Percentiles rank a stretch among this genome's conserved stretches.
Conservation (phyloP, 306 rosid genomes). For the Castanopsis chinensis region DNA sequence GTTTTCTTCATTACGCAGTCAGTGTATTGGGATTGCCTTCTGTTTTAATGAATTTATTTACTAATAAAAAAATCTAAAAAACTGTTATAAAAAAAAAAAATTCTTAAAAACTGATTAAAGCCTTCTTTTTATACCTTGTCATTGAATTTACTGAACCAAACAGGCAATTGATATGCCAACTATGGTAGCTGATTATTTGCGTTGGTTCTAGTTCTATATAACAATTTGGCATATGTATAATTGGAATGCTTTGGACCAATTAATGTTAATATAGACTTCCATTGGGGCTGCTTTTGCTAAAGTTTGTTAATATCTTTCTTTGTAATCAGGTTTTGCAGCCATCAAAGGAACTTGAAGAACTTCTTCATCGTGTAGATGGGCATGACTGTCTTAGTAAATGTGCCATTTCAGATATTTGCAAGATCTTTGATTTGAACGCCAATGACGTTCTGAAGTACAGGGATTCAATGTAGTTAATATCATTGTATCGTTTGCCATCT, state of each 20-base stretch:
- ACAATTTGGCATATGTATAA: not conserved
- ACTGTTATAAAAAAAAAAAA: no score
- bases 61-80: no score
- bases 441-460: slow-evolving; percentile 63
- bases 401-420: slow-evolving; percentile 57
- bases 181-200: not conserved
- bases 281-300: slow-evolving; percentile 3
- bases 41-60: no score
- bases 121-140: not conserved
- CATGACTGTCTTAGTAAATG: slow-evolving; percentile 41
- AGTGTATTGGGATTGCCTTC: no score
- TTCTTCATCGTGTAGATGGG: slow-evolving; percentile 30
- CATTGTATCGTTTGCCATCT: not conserved
- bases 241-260: not conserved
- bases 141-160: not conserved
- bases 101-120: not conserved
- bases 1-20: no score
- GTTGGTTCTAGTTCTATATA: not conserved
- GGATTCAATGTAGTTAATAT: slow-evolving; percentile 22
- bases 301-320: not conserved
- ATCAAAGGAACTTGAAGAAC: slow-evolving; percentile 59
- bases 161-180: not conserved
- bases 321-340: slow-evolving; percentile 58
- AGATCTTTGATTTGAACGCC: slow-evolving; percentile 57
- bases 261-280: not conserved